Evolutionary conservation across 306 rosid genomes (phyloP), one percentile per base, ranked within the genome.

Genomic region (Fragaria nilgerrensis): DNA sequence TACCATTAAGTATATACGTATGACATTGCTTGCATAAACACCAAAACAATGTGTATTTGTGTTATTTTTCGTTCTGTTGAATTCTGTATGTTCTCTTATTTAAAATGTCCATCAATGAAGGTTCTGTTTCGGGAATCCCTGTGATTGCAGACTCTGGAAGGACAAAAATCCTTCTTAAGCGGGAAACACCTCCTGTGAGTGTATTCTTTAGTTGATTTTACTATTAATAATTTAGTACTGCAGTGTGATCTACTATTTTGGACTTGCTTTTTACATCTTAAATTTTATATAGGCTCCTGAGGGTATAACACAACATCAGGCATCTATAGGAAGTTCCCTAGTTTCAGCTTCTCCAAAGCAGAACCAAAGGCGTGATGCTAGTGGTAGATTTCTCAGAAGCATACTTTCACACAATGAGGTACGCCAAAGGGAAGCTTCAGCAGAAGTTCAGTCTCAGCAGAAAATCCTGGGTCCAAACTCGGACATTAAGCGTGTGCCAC

Each of bases 311-410:
- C 90, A 85, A 73, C 88, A 78, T 67, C 89, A 86, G 84, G 82
- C 79, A 76, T 81, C 85, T 0, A 36, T 84, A 63, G 87, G 90
- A 75, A 87, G 80, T 84, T 85, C 88, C 66, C 71, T 87, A 29
- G 53, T 81, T 84, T 81, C 96, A 74, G 72, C 82, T 82, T 72
- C 83, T 75, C n/a, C 82, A 34, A 95, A 89, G 78, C 92, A 84
- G 79, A 95, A 78, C 77, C 97, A 87, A 66, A 87, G 91, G 86
- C 93, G 87, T 52, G 97, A 92, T 82, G 80, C 81, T 71, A 25
- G 92, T 82, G 99, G 97, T 82, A 84, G 87, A 87, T 75, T 90
- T 86, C 83, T 95, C 77, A 88, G 90, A 85, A 92, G 83, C 86
- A 81, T 92, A 76, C 94, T 92, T 81, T 70, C 82, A 49, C 88